Evolutionary conservation across 305 asterid genomes (phyloP).

Genomic region (Rubia tinctorum): DNA sequence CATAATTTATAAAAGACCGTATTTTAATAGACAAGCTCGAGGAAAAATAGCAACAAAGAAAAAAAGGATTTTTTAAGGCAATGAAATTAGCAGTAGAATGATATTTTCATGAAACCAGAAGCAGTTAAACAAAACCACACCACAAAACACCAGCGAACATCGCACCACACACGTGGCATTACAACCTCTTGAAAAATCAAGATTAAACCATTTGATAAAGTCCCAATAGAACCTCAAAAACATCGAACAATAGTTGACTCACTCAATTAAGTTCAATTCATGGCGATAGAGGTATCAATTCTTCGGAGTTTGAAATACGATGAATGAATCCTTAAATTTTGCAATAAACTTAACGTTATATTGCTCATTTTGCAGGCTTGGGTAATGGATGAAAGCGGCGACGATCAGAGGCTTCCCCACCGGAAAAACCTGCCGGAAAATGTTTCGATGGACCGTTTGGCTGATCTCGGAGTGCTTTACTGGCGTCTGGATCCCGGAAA

Average conservation of each 20-base stretch:
- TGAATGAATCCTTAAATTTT: not conserved
- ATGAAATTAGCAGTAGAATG: not conserved
- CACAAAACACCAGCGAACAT: conserved; percentile 27
- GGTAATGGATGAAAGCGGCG: conserved; percentile 70
- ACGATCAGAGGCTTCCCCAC: conserved; percentile 76
- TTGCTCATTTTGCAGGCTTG: conserved; percentile 43
- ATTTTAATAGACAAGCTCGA: no score
- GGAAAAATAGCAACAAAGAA: no score
- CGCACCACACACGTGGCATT: conserved; percentile 31
- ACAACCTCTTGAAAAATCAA: no score
- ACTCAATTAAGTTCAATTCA: not conserved
- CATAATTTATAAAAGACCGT: no score
- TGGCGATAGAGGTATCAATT: conserved; percentile 33
- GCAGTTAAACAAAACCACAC: conserved; percentile 34
- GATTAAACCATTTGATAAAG: not conserved
- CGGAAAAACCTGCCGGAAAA: conserved; percentile 48
- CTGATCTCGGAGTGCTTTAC: conserved; percentile 62
- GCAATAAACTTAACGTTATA: not conserved
- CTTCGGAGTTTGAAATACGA: no score
- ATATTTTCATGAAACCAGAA: conserved; percentile 3
- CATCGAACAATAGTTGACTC: not conserved
- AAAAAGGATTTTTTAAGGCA: not conserved
- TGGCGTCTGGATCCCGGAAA: conserved; percentile 62
- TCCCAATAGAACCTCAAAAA: not conserved
- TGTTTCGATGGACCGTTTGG: conserved; percentile 51